A percentile compares a stretch with the other conserved stretches of the same genome.
These are phyloP conservation scores for Fistulinella prunicolor DNA, from an alignment of 768 basidiomycete genomes.

Conservation along the genomic window DNA sequence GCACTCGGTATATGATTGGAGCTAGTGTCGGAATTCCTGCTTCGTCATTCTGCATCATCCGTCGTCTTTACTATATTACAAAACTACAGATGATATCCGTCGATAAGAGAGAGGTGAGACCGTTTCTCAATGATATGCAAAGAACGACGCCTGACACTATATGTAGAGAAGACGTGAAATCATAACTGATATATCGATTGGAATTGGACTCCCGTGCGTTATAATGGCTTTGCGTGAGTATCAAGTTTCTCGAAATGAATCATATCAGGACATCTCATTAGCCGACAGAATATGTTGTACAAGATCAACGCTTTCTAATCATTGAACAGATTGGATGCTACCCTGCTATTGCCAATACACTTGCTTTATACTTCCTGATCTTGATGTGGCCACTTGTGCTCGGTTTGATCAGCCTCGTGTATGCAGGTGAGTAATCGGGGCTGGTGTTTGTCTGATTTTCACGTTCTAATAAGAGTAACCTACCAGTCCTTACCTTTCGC, in stretches of 20 bases:
- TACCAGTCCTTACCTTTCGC: slow-evolving; percentile 22
- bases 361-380: slow-evolving; percentile 15
- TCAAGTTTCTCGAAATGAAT: not conserved
- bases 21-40: slow-evolving; percentile 48
- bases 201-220: slow-evolving; percentile 37
- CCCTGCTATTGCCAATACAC: slow-evolving; percentile 8
- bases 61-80: slow-evolving; percentile 60
- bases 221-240: slow-evolving; percentile 31
- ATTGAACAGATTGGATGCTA: slow-evolving; percentile 29
- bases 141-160: not conserved
- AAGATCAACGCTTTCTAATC: slow-evolving; percentile 23
- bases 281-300: slow-evolving; percentile 24
- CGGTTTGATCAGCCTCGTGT: slow-evolving; percentile 19
- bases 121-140: not conserved
- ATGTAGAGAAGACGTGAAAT: slow-evolving; percentile 47
- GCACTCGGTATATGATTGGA: slow-evolving; percentile 46
- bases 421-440: slow-evolving; percentile 17
- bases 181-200: slow-evolving; percentile 37
- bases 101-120: slow-evolving; percentile 28
- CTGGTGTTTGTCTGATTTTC: not conserved
- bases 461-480: no score
- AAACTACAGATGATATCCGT: not conserved
- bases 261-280: not conserved
- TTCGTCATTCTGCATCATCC: slow-evolving; percentile 55
- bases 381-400: slow-evolving; percentile 17